A percentile compares a stretch with the other conserved stretches of the same genome.
Evolutionary conservation across 371 early-diverging fungal species (phyloP).

Genomic region (Mucor racemosus): DNA sequence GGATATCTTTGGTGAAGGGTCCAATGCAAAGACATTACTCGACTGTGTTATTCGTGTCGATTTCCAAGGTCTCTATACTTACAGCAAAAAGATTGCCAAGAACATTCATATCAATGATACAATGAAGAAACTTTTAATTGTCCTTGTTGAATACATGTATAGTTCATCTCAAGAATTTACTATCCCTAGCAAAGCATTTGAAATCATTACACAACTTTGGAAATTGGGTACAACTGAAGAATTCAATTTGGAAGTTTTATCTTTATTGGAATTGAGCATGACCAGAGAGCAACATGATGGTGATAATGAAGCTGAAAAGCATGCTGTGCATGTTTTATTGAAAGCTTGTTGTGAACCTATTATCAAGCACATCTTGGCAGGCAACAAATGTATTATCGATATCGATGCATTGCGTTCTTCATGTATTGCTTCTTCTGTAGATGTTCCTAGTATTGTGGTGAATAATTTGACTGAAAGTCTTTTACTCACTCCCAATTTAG

Average conservation of each 20-base stretch:
- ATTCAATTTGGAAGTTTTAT: constrained; percentile 28
- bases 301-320: constrained; percentile 12
- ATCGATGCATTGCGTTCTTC: constrained; percentile 15
- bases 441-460: constrained; percentile 28
- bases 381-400: constrained; percentile 29
- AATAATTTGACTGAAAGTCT: constrained; percentile 9
- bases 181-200: constrained; percentile 30
- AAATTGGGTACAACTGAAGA: constrained; percentile 15
- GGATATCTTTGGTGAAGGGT: constrained; percentile 35
- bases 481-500: constrained; percentile 22
- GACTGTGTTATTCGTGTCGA: constrained; percentile 31
- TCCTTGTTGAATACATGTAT: constrained; percentile 30
- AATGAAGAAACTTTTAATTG: constrained; percentile 31
- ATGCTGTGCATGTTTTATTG: constrained; percentile 26
- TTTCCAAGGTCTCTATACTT: constrained; percentile 16
- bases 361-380: constrained; percentile 36
- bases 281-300: constrained; percentile 8
- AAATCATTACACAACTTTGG: constrained; percentile 35
- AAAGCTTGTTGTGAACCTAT: constrained; percentile 33
- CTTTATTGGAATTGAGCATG: constrained; percentile 30
- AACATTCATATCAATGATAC: constrained; percentile 11
- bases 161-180: constrained; percentile 7
- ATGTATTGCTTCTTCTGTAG: constrained; percentile 29
- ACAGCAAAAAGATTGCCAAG: constrained; percentile 15
- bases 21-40: constrained; percentile 21